Evolutionary conservation across 2,329 filamentous ascomycete genomes (phyloP).

Genomic region (Emericellopsis cladophorae): DNA sequence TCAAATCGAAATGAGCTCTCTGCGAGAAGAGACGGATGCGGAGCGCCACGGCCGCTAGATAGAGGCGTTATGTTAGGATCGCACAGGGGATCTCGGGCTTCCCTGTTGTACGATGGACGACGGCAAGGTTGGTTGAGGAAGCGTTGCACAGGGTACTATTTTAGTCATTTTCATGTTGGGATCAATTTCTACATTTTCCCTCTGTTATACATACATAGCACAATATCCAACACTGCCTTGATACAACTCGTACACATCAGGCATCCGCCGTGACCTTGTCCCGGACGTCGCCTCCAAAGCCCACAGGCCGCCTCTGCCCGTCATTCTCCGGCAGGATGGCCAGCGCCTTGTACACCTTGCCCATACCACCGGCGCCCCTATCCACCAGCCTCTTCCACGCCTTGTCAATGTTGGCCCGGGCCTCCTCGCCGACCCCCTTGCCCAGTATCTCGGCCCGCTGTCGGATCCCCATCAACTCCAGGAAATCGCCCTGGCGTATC

Average conservation of each 20-base stretch:
- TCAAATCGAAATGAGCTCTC: constrained; percentile 11
- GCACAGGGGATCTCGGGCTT: not conserved
- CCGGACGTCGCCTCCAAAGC: constrained; percentile 67
- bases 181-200: not conserved
- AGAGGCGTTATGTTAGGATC: constrained; percentile 1
- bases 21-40: not conserved
- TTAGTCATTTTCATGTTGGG: too few species aligned
- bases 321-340: constrained; percentile 76
- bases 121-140: too few species aligned
- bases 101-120: too few species aligned
- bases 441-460: constrained; percentile 62
- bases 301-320: constrained; percentile 65
- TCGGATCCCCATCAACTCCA: constrained; percentile 69
- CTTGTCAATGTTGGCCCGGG: constrained; percentile 50
- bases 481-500: constrained; percentile 70
- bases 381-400: constrained; percentile 81
- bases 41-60: not conserved
- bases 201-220: not conserved
- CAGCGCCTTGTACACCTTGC: constrained; percentile 85
- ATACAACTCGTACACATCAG: not conserved
- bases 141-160: too few species aligned
- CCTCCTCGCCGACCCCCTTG: constrained; percentile 28
- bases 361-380: constrained; percentile 74
- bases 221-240: too few species aligned
- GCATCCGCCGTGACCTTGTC: constrained; percentile 1